Conservation (phyloP, 2,329 filamentous ascomycete genomes). For the Aspergillus tanneri region DNA sequence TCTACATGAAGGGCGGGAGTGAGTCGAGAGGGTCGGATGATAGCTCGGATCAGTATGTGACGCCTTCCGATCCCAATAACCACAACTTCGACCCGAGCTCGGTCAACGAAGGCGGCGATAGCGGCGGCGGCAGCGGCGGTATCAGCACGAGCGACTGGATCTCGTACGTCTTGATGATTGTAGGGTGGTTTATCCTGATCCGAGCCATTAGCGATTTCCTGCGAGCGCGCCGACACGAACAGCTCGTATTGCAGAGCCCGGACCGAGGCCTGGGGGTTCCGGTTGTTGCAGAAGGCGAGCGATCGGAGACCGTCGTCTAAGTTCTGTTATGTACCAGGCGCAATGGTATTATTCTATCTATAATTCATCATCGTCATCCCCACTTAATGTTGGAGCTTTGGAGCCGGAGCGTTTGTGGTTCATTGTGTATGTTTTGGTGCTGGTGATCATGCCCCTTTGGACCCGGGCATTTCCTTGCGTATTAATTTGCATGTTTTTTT, state of each 20-base stretch:
- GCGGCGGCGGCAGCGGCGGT: slow-evolving; percentile 45
- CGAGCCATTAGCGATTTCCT: slow-evolving; percentile 90
- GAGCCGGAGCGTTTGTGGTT: slow-evolving; percentile 18
- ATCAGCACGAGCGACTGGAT: slow-evolving; percentile 81
- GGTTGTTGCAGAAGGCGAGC: slow-evolving; percentile 82
- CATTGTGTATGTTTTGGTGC: slow-evolving; percentile 2
- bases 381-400: slow-evolving; percentile 5
- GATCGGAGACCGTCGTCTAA: slow-evolving; percentile 72
- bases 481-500: slow-evolving; percentile 4
- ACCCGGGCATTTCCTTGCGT: slow-evolving; percentile 8
- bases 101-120: slow-evolving; percentile 49
- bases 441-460: no score
- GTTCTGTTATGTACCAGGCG: slow-evolving; percentile 8
- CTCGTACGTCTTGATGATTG: slow-evolving; percentile 90
- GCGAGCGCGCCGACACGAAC: slow-evolving; percentile 83
- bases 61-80: slow-evolving; percentile 81
- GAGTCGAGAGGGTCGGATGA: slow-evolving; percentile 42
- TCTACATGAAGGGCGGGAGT: slow-evolving; percentile 77
- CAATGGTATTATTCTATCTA: slow-evolving; percentile 6
- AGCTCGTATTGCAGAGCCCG: slow-evolving; percentile 87
- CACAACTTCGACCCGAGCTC: slow-evolving; percentile 80
- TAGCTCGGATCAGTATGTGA: slow-evolving; percentile 48
- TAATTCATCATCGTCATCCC: neutral
- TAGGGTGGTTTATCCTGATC: slow-evolving; percentile 97
- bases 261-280: slow-evolving; percentile 82